These are phyloP conservation scores for Rhizophora apiculata DNA, from an alignment of 345 rosid species.

Conservation along the genomic window DNA sequence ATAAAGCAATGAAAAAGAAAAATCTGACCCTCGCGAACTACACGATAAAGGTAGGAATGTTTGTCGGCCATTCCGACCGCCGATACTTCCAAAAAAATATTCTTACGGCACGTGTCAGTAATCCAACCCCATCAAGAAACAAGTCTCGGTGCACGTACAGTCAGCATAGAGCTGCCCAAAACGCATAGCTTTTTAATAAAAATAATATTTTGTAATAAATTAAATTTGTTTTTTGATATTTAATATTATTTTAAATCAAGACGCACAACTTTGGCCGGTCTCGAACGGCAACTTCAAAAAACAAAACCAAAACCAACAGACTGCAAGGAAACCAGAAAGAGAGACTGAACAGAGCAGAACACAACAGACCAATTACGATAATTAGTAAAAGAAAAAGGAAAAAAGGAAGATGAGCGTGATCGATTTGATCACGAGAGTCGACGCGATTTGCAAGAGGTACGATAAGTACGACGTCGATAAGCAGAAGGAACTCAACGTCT, in stretches of 20 bases:
- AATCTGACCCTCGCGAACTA: neutral
- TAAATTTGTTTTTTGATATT: too few relatives aligned
- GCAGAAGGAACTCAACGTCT: conserved; percentile 17
- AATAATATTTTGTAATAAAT: too few relatives aligned
- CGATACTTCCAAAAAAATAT: neutral
- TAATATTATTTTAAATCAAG: too few relatives aligned
- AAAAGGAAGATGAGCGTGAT: conserved; percentile 21
- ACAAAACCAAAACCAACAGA: neutral
- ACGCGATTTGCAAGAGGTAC: conserved; percentile 25
- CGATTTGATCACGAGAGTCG: conserved; percentile 29
- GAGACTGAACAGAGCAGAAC: too few relatives aligned
- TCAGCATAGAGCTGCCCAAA: too few relatives aligned
- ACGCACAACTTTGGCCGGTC: too few relatives aligned
- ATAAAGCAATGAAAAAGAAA: too few relatives aligned
- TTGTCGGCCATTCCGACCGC: neutral
- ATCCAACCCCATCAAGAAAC: neutral
- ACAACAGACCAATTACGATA: neutral
- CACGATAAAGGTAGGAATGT: neutral
- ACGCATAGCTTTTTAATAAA: too few relatives aligned
- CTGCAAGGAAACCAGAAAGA: too few relatives aligned
- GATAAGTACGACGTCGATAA: conserved; percentile 31
- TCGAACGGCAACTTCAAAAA: neutral
- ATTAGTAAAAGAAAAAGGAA: conserved; percentile 1
- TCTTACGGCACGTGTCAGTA: neutral
- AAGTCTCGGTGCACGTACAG: too few relatives aligned